phyloP scores from a whole-genome alignment of 2,329 filamentous ascomycete species.

The Colletotrichum salicis region DNA sequence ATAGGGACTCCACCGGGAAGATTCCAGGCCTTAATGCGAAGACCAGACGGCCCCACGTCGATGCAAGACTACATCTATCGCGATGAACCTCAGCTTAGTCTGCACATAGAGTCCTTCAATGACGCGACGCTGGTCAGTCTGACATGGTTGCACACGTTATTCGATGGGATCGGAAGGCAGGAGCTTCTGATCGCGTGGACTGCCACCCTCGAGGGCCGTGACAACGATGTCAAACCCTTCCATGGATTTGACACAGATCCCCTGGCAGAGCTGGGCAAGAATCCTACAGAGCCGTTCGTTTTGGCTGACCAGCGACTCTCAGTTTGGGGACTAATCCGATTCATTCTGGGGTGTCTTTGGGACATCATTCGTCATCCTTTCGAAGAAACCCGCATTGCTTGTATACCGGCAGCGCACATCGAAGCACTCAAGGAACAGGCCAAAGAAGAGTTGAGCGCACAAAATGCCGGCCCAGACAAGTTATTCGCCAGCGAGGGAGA shows the following conservation, averaged over 20 bases:
- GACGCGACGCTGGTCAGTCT: conserved; percentile 61
- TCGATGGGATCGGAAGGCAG: conserved; percentile 55
- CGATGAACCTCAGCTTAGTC: conserved; percentile 57
- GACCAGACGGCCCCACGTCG: conserved; percentile 31
- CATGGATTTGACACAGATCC: conserved; percentile 48
- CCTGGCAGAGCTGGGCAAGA: conserved; percentile 36
- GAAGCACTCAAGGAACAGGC: conserved; percentile 39
- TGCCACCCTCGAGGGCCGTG: conserved; percentile 52
- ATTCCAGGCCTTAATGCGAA: conserved; percentile 31
- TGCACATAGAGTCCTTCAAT: conserved; percentile 59
- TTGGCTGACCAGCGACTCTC: background rate
- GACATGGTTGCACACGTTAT: conserved; percentile 56
- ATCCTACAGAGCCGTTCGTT: background rate
- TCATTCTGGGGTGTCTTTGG: background rate
- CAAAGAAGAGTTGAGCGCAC: background rate
- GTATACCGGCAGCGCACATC: background rate
- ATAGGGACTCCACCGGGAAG: background rate
- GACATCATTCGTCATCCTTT: background rate
- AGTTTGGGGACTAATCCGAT: background rate
- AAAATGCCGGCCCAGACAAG: conserved; percentile 2
- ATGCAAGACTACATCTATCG: conserved; percentile 51
- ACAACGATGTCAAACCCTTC: conserved; percentile 50
- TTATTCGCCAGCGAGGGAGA: conserved; percentile 57
- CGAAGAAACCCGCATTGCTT: background rate
- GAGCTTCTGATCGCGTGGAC: conserved; percentile 58